Conservation (phyloP, 2,329 filamentous ascomycete species). For the Lomentospora prolificans region DNA sequence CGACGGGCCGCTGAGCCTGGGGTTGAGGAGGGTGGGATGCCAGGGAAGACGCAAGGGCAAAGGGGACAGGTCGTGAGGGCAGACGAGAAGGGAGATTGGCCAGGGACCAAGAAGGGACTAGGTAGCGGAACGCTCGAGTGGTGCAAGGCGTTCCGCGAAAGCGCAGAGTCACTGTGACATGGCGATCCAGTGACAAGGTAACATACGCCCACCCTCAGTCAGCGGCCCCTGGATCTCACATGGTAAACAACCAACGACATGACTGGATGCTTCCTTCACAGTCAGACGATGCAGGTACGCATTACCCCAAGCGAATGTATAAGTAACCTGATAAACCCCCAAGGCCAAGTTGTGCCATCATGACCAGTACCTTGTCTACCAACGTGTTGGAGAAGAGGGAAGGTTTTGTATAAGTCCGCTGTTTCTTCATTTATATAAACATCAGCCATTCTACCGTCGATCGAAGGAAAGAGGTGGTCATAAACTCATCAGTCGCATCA, state of each 20-base stretch:
- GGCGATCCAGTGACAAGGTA: neutral
- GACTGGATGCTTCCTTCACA: neutral
- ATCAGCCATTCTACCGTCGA: neutral
- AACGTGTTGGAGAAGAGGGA: neutral
- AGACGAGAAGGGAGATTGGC: neutral
- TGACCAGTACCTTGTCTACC: neutral
- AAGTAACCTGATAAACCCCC: neutral
- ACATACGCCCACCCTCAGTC: neutral
- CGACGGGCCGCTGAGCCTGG: neutral
- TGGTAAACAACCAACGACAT: neutral
- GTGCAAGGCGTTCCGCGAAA: too few relatives aligned
- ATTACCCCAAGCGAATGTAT: neutral
- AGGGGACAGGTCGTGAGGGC: neutral
- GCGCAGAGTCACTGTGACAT: too few relatives aligned
- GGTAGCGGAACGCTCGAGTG: neutral
- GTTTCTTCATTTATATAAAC: neutral
- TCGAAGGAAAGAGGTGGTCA: neutral
- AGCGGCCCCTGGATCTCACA: neutral
- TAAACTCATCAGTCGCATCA: neutral
- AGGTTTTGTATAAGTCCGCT: neutral
- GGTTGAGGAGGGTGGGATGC: neutral
- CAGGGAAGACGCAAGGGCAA: neutral
- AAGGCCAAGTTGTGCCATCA: neutral
- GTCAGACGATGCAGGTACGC: neutral
- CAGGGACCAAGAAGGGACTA: neutral